Base-by-base conservation (phyloP, 2,329 filamentous ascomycete genomes). In the Lachnellula subtilissima region DNA sequence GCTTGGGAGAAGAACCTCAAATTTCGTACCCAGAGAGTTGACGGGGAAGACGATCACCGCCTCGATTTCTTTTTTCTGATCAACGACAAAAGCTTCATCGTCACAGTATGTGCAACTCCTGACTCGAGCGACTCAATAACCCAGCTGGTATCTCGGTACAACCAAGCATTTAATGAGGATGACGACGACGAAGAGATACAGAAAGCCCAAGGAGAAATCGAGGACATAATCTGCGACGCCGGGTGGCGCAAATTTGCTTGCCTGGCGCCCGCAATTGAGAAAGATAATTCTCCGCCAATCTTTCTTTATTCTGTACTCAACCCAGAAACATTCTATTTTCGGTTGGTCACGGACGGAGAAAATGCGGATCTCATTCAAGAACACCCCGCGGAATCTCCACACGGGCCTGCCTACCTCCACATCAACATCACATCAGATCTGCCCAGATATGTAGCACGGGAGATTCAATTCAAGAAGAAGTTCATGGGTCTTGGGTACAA, bases 281-380 rank as follows among this genome's bases (percentile, higher is more conserved):
- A n/a, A 48, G 25, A n/a, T 14, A n/a, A 39, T n/a, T n/a, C 48
- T 17, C 17, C 53, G 23, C 17, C 36, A 25, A 36, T 50, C 6
- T 37, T 23, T 56, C 51, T 59, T 19, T 50, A 59, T 55, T 59
- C 51, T 37, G 53, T 48, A 36, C 50, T 59, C 47, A 56, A 56
- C 51, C 54, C 51, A 47, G 57, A 59, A 47, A 54, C 54, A 48
- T 59, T 56, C 49, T 56, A 59, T 55, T 59, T 56, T 49, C 48
- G 52, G 7, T 43, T 59, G 17, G 54, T 48, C 45, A 47, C 46
- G 23, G 55, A 53, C 15, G 36, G 55, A 54, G 57, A 49, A 56
- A 53, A 56, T 52, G 19, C 54, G 50, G 37, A 54, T 39, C 15
- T 59, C 28, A 40, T 55, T 25, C 54, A 47, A 57, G 56, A 43